Evolutionary conservation across 2,329 filamentous ascomycete species (phyloP).

Genomic region (Penicillium glabrum): DNA sequence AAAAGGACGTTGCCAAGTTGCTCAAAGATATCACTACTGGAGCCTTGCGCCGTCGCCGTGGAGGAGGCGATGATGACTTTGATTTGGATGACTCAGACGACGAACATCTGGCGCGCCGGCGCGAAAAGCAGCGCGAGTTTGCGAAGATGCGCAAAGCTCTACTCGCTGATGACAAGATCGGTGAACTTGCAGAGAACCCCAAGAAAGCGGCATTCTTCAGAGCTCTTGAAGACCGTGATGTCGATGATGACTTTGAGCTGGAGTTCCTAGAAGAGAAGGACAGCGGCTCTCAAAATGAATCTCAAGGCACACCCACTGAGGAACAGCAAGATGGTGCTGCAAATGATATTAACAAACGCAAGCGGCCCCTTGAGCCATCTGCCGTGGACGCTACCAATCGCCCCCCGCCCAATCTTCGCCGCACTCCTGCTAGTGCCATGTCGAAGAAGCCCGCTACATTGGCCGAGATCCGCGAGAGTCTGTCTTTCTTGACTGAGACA

Average conservation of each 20-base stretch:
- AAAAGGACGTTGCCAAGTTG: slow-evolving; percentile 85
- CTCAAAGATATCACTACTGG: slow-evolving; percentile 92
- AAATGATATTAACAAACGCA: slow-evolving; percentile 36
- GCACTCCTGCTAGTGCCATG: slow-evolving; percentile 54
- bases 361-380: slow-evolving; percentile 41
- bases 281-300: slow-evolving; percentile 40
- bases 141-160: slow-evolving; percentile 88
- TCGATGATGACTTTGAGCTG: slow-evolving; percentile 68
- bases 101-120: slow-evolving; percentile 68
- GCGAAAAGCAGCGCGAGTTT: slow-evolving; percentile 83
- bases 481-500: slow-evolving; percentile 79
- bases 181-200: slow-evolving; percentile 84
- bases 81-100: slow-evolving; percentile 91
- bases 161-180: slow-evolving; percentile 83
- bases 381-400: slow-evolving; percentile 49
- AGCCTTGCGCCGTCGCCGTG: slow-evolving; percentile 76
- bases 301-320: slow-evolving; percentile 20
- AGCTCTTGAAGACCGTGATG: slow-evolving; percentile 80
- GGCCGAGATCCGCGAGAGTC: slow-evolving; percentile 76
- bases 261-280: slow-evolving; percentile 64
- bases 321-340: slow-evolving; percentile 20
- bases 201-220: slow-evolving; percentile 88
- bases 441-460: slow-evolving; percentile 71
- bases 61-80: slow-evolving; percentile 69
- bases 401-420: slow-evolving; percentile 61